phyloP scores from a whole-genome alignment of 768 basidiomycete species.

The Rickenella mellea region DNA sequence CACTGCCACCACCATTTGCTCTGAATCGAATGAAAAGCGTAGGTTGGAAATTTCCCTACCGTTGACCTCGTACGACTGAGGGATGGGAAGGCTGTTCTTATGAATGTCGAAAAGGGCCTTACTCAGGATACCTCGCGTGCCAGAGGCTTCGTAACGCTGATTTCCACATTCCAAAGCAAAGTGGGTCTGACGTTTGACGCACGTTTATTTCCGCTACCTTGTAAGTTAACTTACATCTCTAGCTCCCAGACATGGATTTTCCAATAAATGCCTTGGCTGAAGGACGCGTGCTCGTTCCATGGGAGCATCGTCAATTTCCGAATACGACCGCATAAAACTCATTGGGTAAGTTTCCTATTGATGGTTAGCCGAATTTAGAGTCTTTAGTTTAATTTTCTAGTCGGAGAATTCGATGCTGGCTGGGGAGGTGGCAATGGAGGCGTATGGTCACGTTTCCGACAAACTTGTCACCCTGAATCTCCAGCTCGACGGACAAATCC shows the following conservation, averaged over 20 bases:
- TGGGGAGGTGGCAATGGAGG: slow-evolving; percentile 39
- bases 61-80: slow-evolving; percentile 31
- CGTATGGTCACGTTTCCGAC: slow-evolving; percentile 40
- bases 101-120: slow-evolving; percentile 30
- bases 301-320: slow-evolving; percentile 30
- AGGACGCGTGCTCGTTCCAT: slow-evolving; percentile 37
- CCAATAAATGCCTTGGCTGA: slow-evolving; percentile 44
- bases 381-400: slow-evolving; percentile 23
- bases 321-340: slow-evolving; percentile 24
- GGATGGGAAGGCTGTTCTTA: slow-evolving; percentile 25
- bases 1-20: neutral
- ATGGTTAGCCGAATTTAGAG: no score
- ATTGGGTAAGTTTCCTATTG: slow-evolving; percentile 5
- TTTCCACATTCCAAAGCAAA: slow-evolving; percentile 31
- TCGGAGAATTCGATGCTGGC: slow-evolving; percentile 33
- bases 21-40: slow-evolving; percentile 1
- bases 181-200: no score
- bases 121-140: slow-evolving; percentile 36
- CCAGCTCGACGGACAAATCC: slow-evolving; percentile 49
- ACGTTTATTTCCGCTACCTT: slow-evolving; percentile 4
- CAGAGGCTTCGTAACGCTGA: slow-evolving; percentile 34
- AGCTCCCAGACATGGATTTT: slow-evolving; percentile 45
- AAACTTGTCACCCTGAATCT: slow-evolving; percentile 37
- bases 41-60: slow-evolving; percentile 33
- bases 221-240: slow-evolving; percentile 6